Base-by-base conservation (phyloP, 2,329 filamentous ascomycete species). In the Penicillium sp. region DNA sequence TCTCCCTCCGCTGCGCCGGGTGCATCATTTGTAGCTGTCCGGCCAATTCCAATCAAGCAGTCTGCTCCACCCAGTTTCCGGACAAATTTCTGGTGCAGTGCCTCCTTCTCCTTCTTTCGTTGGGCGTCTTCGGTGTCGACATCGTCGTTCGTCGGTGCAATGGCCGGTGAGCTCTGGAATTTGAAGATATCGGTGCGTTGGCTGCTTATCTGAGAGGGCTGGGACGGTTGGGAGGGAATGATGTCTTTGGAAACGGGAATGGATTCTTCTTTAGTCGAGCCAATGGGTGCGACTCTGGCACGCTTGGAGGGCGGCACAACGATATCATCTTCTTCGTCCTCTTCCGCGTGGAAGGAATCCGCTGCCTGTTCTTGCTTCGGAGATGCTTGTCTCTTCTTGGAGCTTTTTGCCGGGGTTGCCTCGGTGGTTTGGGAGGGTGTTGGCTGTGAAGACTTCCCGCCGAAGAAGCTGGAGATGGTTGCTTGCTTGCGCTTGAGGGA, bases 1-100 rank as follows among this genome's bases (percentile, higher is more conserved):
- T 80, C 88, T 0, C 79, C 86, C 7, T 80, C 85, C 7, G 72
- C 84, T 1, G 77, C 81, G 7, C 76, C 73, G 26, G 74, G 73
- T 10, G 68, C 76, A 46, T 79, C 77, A 36, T 86, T 84, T 27
- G 83, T 80, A 8, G 77, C 76, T 20, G 78, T 78, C 53, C 86
- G 79, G 64, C 84, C 84, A 46, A 88, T 82, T 55, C 85, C 81
- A 21, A 83, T 80, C 59, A 96, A 79, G 66, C 90, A 93, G 66
- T 96, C 91, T 1, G 91, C 87, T 36, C 89, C 85, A 1, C 93
- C 92, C 2, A 99, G 83, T 70, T 93, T 96, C 78, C 89, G 90
- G 26, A 97, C 88, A 65, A 97, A 99, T 62, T 86, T 88, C 55
- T 83, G 80, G 68, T 97, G 94, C 20, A 97, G 75, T 42, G 84